phyloP scores from a whole-genome alignment of 441 rosid genomes.

The Erodium trifolium region DNA sequence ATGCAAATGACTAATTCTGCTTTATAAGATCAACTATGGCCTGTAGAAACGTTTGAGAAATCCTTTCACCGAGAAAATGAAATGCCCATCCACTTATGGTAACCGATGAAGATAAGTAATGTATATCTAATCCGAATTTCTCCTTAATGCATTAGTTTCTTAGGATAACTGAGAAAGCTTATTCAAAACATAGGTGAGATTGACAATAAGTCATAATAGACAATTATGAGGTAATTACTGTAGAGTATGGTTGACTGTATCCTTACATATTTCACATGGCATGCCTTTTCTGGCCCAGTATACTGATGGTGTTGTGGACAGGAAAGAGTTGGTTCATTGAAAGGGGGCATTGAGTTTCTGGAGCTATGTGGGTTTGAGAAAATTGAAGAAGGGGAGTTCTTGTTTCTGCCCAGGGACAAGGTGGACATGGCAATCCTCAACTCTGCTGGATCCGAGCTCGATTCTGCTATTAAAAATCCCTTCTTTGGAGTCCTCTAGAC shows the following conservation, averaged over 20 bases:
- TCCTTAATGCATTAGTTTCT: too few relatives aligned
- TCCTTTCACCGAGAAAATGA: too few relatives aligned
- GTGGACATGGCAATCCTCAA: slow-evolving; percentile 64
- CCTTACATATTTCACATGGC: neutral
- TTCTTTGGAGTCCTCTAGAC: slow-evolving; percentile 73
- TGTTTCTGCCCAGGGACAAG: slow-evolving; percentile 68
- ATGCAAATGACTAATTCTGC: too few relatives aligned
- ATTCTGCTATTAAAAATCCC: slow-evolving; percentile 88
- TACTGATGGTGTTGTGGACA: slow-evolving; percentile 29
- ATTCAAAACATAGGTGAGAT: neutral
- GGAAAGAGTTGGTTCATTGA: slow-evolving; percentile 85
- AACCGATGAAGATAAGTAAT: too few relatives aligned
- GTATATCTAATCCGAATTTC: too few relatives aligned
- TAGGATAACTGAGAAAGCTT: neutral
- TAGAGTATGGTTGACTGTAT: neutral
- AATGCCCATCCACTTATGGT: too few relatives aligned
- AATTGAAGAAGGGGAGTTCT: slow-evolving; percentile 65
- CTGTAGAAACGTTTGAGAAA: too few relatives aligned
- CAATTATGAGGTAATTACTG: neutral
- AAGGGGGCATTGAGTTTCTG: slow-evolving; percentile 71
- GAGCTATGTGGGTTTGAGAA: slow-evolving; percentile 88
- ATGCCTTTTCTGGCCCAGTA: slow-evolving; percentile 1
- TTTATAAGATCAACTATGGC: too few relatives aligned
- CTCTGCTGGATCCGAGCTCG: slow-evolving; percentile 82
- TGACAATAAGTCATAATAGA: neutral